These are phyloP conservation scores for Populus davidiana DNA, from an alignment of 345 rosid genomes.

Conservation along the genomic window DNA sequence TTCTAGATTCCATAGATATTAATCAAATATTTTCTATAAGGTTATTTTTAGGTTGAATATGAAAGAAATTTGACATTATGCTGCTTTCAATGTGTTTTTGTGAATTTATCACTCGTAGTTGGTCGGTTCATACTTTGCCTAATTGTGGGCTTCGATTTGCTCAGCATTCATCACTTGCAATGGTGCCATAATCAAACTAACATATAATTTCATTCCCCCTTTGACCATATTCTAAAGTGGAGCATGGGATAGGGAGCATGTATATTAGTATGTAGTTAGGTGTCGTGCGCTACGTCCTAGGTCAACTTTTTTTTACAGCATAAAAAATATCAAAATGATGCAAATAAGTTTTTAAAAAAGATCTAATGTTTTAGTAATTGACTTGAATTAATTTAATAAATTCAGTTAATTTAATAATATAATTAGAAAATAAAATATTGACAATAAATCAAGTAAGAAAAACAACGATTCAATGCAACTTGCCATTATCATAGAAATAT, in stretches of 20 bases:
- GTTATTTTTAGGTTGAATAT: not conserved
- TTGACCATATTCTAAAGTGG: not conserved
- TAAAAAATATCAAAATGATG: too few species aligned
- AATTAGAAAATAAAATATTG: too few species aligned
- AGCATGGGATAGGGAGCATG: not conserved
- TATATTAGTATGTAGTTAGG: not conserved
- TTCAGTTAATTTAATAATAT: too few species aligned
- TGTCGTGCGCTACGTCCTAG: too few species aligned
- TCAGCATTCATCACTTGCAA: not conserved
- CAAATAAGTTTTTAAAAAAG: too few species aligned
- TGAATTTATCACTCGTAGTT: not conserved
- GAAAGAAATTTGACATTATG: not conserved
- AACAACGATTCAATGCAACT: too few species aligned
- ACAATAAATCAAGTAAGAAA: too few species aligned
- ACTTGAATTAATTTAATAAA: too few species aligned
- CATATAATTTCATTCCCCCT: not conserved
- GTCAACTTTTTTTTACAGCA: too few species aligned
- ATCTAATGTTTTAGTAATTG: too few species aligned
- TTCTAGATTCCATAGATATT: not conserved
- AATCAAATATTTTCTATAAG: too few species aligned
- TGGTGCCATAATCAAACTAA: not conserved
- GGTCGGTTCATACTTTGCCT: not conserved
- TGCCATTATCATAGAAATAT: too few species aligned
- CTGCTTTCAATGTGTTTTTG: not conserved
- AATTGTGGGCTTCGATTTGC: not conserved